Evolutionary conservation across 306 rosid genomes (phyloP), one percentile per base, ranked within the genome.

Genomic region (Leucaena leucocephala): DNA sequence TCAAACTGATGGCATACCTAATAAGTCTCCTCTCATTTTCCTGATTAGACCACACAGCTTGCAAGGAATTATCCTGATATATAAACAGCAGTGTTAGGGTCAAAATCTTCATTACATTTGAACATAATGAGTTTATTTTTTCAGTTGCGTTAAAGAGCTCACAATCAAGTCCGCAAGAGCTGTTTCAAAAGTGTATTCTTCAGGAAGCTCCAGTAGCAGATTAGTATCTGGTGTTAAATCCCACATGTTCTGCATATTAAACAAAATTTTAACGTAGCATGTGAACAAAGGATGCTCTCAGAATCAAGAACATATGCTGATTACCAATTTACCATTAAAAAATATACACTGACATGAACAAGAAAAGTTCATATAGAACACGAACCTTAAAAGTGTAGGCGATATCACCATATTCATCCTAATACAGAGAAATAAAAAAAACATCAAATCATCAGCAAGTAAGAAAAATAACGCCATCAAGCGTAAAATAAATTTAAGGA

Each of bases 131-230:
- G 52, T 43, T 68, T n/a, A 9, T 61, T 69, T 22, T 54, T n/a
- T 44, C 59, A 21, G n/a, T 9, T 27, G 33, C 42, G 69, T 75
- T 45, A 74, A 61, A 35, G 7, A 74, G 39, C 92, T 89, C 62
- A 91, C 96, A 70, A 91, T 91, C 72, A 91, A 76, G 77, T 88
- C 93, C 61, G 92, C 90, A 69, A 90, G 86, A 69, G 95, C 91
- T 5, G 91, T 86, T 83, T 87, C 90, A 54, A 86, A 85, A 27
- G 81, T 74, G 43, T 88, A 90, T 16, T 87, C 91, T 42, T 88
- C 90, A 7, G 91, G 92, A 54, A 90, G 81, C 83, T 87, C 92
- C 77, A 43, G 72, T 13, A 90, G 79, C 42, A 88, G 17, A 2
- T 88, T 87, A 35, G 89, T 76, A 76, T 88, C 88, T 2, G 91